Evolutionary conservation across 2,329 filamentous ascomycete species (phyloP).

Genomic region (Trichophyton verrucosum): DNA sequence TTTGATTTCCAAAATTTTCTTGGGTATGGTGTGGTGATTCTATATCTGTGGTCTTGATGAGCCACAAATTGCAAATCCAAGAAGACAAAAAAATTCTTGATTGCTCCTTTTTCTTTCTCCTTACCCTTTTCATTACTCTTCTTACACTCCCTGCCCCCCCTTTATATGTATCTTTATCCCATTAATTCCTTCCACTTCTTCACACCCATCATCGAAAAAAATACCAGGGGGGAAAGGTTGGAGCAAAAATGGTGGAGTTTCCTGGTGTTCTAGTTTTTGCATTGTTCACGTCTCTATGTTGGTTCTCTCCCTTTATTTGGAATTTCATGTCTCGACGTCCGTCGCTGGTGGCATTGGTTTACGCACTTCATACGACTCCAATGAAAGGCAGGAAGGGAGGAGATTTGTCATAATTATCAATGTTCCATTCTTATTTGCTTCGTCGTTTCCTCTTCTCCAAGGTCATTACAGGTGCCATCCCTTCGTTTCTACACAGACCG

Average conservation of each 20-base stretch:
- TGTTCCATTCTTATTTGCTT: too few species aligned
- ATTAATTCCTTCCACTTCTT: not conserved
- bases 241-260: not conserved
- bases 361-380: not conserved
- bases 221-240: not conserved
- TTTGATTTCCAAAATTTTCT: not conserved
- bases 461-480: not conserved
- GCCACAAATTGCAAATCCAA: not conserved
- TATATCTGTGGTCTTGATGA: not conserved
- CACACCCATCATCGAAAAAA: not conserved
- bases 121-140: too few species aligned
- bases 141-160: not conserved
- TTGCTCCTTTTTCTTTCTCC: not conserved
- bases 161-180: not conserved
- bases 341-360: not conserved
- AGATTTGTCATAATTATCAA: not conserved
- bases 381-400: slow-evolving; percentile 1
- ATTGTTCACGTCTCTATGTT: not conserved
- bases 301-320: not conserved
- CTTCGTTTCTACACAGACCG: not conserved
- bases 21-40: not conserved
- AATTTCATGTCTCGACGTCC: not conserved
- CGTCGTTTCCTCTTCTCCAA: not conserved
- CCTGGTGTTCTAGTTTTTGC: not conserved
- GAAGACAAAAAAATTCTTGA: not conserved